Base-by-base conservation (phyloP, 345 rosid species). In the Citrus reticulata region DNA sequence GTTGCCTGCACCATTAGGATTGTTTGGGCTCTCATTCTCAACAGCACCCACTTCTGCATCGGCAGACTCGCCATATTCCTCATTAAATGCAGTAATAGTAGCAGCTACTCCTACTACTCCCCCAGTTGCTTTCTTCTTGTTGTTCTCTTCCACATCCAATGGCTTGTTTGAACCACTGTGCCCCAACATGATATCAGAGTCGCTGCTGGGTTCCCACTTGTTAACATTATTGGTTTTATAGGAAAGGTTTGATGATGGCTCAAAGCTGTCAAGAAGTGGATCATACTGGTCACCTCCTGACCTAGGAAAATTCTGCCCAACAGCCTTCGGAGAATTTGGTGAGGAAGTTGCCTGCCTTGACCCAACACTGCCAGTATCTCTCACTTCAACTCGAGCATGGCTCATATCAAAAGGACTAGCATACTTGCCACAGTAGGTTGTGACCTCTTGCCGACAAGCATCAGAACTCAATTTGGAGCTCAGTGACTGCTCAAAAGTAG, bases 201-300 rank as follows among this genome's bases (percentile, higher is more conserved):
- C 84, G 55, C 77, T 73, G 7, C 81, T 73, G 64, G 87, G 80
- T 85, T 86, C 95, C 81, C 77, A 76, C 75, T 86, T 88, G 42
- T 82, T 84, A 42, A 72, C 73, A 80, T 80, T 59, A 78, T 83
- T 87, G 60, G 66, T 66, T 79, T 85, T 86, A 67, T 85, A 82
- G 78, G 77, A 67, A 4, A 86, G 81, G 63, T 78, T 89, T 77
- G 89, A 81, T 19, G 82, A 75, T 70, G 95, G 93, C 80, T 93
- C 97, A 72, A 92, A 81, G 82, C 97, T 90, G 87, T 95, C 98
- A 59, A 93, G 82, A 65, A 93, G 86, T 4, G 98, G 98, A 85
- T 95, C 98, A 84, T 95, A 95, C 84, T 88, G 93, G 77, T 88
- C 93, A 57, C 85, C 82, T 59, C 79, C 89, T 10, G 86, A 73